Conservation (phyloP, 1,284 basidiomycete genomes). For the Wallemia mellicola region DNA sequence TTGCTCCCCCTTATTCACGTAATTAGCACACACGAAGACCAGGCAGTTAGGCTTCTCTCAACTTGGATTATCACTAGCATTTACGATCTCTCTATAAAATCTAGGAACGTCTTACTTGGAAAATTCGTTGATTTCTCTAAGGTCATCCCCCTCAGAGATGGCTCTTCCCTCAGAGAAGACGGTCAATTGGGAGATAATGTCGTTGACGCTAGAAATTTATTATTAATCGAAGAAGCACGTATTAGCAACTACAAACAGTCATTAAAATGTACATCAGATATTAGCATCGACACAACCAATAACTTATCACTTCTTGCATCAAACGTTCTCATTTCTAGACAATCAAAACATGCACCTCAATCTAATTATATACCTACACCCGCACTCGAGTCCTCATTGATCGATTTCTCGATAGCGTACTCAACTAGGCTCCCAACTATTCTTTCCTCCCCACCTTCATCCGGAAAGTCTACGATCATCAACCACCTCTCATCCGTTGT, state of each 20-base stretch:
- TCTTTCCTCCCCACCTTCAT: constrained; percentile 58
- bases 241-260: constrained; percentile 1
- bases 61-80: background rate
- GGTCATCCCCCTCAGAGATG: background rate
- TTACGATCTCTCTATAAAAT: background rate
- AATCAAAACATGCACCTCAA: constrained; percentile 8
- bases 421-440: constrained; percentile 47
- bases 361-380: constrained; percentile 28
- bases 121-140: background rate
- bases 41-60: background rate
- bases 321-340: constrained; percentile 30
- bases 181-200: background rate
- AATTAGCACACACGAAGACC: background rate
- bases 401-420: constrained; percentile 30
- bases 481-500: constrained; percentile 39
- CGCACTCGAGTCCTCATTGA: constrained; percentile 29
- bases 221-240: background rate
- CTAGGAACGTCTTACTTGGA: background rate
- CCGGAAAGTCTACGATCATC: constrained; percentile 63
- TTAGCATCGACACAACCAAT: background rate
- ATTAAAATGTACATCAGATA: background rate
- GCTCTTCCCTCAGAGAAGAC: background rate
- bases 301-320: constrained; percentile 30
- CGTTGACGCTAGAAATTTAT: background rate
- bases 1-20: background rate